Percentiles rank a stretch among this genome's conserved stretches.
Evolutionary conservation across 257 asterid species (phyloP).

Genomic region (Solanum virginianum): DNA sequence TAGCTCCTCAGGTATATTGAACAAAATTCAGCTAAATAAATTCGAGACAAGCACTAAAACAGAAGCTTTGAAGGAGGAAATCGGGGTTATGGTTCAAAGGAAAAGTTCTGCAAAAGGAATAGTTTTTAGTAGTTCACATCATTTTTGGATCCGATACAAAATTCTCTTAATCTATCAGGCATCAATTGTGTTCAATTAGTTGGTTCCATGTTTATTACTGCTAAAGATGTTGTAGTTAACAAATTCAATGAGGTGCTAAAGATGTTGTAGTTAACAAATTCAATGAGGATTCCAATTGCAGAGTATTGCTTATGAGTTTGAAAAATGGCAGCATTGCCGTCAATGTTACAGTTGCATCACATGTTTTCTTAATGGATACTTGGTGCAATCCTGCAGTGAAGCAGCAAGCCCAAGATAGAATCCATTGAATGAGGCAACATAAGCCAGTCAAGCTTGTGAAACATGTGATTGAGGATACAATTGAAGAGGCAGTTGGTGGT

Average conservation of each 20-base stretch:
- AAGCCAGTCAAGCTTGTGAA: slow-evolving; percentile 85
- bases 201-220: slow-evolving; percentile 71
- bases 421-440: slow-evolving; percentile 74
- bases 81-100: slow-evolving; percentile 33
- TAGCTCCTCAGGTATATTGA: slow-evolving; percentile 60
- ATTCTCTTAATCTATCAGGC: slow-evolving; percentile 74
- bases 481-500: slow-evolving; percentile 38
- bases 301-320: slow-evolving; percentile 72
- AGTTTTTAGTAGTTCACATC: slow-evolving; percentile 87
- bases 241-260: too few species aligned
- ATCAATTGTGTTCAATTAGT: slow-evolving; percentile 61
- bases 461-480: slow-evolving; percentile 60
- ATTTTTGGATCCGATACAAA: slow-evolving; percentile 75
- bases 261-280: too few species aligned
- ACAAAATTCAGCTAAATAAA: slow-evolving; percentile 46
- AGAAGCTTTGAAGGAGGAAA: slow-evolving; percentile 92
- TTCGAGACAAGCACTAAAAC: slow-evolving; percentile 82
- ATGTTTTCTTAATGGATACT: slow-evolving; percentile 95
- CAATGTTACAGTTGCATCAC: slow-evolving; percentile 27
- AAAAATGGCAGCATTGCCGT: slow-evolving; percentile 94
- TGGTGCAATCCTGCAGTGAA: slow-evolving; percentile 99
- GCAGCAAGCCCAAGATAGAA: slow-evolving; percentile 91
- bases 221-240: slow-evolving; percentile 13
- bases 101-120: slow-evolving; percentile 93
- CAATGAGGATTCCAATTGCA: slow-evolving; percentile 52